Conservation (phyloP, 352 stramenopile genomes). For the Globisporangium lucens region DNA sequence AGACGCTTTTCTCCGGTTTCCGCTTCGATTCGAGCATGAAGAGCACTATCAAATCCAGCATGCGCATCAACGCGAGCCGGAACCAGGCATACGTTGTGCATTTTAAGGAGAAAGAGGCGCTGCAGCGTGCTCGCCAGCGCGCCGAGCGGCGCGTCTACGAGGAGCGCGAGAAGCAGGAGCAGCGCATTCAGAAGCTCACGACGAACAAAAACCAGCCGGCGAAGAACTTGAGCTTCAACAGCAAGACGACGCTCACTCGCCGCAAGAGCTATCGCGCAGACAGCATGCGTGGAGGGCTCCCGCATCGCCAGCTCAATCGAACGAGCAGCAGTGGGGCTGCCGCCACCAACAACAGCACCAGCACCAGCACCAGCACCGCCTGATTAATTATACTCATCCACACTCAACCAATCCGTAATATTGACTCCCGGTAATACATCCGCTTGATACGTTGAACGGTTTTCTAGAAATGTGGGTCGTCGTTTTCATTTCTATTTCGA, state of each 20-base stretch:
- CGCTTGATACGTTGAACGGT: background rate
- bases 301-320: conserved; percentile 26
- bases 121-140: conserved; percentile 45
- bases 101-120: conserved; percentile 55
- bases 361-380: conserved; percentile 17
- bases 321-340: conserved; percentile 18
- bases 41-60: conserved; percentile 64
- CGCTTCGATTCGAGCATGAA: conserved; percentile 76
- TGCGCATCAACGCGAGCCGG: conserved; percentile 73
- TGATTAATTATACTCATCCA: background rate
- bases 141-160: conserved; percentile 68
- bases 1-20: conserved; percentile 57
- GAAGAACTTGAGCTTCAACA: conserved; percentile 35
- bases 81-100: conserved; percentile 69
- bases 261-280: conserved; percentile 53
- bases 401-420: background rate
- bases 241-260: conserved; percentile 39
- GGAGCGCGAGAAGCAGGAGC: conserved; percentile 60
- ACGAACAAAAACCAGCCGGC: conserved; percentile 28
- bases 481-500: conserved; percentile 5
- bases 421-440: background rate
- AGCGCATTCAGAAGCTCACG: conserved; percentile 49
- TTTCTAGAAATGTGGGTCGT: background rate
- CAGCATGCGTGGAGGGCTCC: conserved; percentile 36
- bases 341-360: conserved; percentile 17